phyloP scores from a whole-genome alignment of 371 early-diverging fungal genomes.

The Apophysomyces ossiformis region DNA sequence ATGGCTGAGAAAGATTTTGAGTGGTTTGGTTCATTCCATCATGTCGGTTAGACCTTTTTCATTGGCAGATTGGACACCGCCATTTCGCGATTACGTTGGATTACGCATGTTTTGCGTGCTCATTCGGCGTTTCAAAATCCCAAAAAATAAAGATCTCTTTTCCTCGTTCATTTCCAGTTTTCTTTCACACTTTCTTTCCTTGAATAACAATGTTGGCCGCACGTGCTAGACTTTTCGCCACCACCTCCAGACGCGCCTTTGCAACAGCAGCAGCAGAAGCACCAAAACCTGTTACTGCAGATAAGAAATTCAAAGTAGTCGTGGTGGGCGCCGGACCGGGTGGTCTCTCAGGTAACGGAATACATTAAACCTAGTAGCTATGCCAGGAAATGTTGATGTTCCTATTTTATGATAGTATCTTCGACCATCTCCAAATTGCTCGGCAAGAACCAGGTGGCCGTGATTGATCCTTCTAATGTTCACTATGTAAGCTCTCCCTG shows the following conservation, averaged over 20 bases:
- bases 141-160: not conserved
- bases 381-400: too few species aligned
- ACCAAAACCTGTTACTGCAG: slow-evolving; percentile 24
- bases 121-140: not conserved
- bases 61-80: not conserved
- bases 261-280: slow-evolving; percentile 37
- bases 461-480: slow-evolving; percentile 77
- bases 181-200: slow-evolving; percentile 13
- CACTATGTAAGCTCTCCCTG: slow-evolving; percentile 69
- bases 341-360: slow-evolving; percentile 59
- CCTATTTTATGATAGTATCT: slow-evolving; percentile 41
- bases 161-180: slow-evolving; percentile 10
- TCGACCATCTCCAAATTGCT: slow-evolving; percentile 65
- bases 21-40: too few species aligned
- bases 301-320: slow-evolving; percentile 63
- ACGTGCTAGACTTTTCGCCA: slow-evolving; percentile 29
- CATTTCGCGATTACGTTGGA: not conserved
- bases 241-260: slow-evolving; percentile 30
- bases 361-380: not conserved
- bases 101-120: not conserved
- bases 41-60: too few species aligned
- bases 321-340: slow-evolving; percentile 73
- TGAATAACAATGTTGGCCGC: slow-evolving; percentile 26
- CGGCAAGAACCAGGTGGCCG: slow-evolving; percentile 74
- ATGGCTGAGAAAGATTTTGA: too few species aligned